phyloP scores from a whole-genome alignment of 345 rosid genomes.

The Hevea brasiliensis region DNA sequence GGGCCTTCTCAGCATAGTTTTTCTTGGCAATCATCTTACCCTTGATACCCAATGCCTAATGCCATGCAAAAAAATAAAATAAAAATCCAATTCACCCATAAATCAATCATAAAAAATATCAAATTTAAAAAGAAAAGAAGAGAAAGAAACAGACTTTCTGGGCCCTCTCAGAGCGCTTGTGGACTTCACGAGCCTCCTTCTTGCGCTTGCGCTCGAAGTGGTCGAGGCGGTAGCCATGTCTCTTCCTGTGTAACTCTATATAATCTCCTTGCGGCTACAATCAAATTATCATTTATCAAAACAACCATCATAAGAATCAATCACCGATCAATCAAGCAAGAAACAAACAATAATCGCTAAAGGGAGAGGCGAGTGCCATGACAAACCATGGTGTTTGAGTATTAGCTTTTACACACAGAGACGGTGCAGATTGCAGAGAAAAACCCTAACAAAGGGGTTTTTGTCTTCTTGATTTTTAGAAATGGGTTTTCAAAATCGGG shows the following conservation, averaged over 20 bases:
- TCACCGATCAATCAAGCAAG: too few relatives aligned
- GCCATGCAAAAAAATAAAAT: neutral
- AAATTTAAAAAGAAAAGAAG: neutral
- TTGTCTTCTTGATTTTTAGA: neutral
- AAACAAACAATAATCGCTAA: neutral
- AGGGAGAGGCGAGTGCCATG: neutral
- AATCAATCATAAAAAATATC: neutral
- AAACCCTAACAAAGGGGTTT: conserved; percentile 8
- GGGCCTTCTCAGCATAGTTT: conserved; percentile 38
- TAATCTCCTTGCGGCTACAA: conserved; percentile 93
- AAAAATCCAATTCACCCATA: conserved; percentile 8
- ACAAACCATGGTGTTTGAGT: conserved; percentile 18
- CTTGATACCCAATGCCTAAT: conserved; percentile 34
- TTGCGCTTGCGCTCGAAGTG: conserved; percentile 82
- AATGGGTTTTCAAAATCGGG: neutral
- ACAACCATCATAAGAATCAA: neutral
- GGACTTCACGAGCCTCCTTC: conserved; percentile 89
- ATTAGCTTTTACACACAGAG: neutral
- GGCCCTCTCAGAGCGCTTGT: conserved; percentile 70
- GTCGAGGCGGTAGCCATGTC: conserved; percentile 76
- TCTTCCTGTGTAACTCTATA: conserved; percentile 79
- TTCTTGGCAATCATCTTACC: conserved; percentile 43
- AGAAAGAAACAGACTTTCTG: conserved; percentile 45
- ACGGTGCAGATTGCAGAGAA: neutral
- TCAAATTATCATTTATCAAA: conserved; percentile 1